A percentile compares a stretch with the other conserved stretches of the same genome.
These are phyloP conservation scores for Apiospora rasikravindrae DNA, from an alignment of 2,329 filamentous ascomycete species.

Conservation along the genomic window DNA sequence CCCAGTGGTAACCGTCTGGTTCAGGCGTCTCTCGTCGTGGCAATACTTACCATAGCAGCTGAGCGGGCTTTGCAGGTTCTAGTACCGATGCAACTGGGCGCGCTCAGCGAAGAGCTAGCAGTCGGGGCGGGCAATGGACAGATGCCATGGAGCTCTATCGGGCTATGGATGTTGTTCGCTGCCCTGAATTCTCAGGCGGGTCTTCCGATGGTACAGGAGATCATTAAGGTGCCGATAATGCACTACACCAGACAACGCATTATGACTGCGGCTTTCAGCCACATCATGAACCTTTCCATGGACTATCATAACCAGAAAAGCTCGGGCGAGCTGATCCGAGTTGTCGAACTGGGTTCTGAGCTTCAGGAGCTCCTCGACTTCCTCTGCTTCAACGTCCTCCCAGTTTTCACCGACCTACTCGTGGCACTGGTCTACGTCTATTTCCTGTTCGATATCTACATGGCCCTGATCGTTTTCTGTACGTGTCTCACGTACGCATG, in stretches of 20 bases:
- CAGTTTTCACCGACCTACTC: slow-evolving; percentile 65
- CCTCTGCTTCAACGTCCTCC: slow-evolving; percentile 63
- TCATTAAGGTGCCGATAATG: slow-evolving; percentile 51
- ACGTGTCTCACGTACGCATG: slow-evolving; percentile 52
- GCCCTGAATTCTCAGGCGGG: background rate
- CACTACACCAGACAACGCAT: slow-evolving; percentile 64
- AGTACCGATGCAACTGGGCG: slow-evolving; percentile 39
- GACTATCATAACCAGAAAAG: slow-evolving; percentile 72
- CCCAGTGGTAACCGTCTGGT: slow-evolving; percentile 39
- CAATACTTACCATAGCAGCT: slow-evolving; percentile 30
- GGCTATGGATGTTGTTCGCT: slow-evolving; percentile 18
- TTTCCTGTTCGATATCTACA: slow-evolving; percentile 66
- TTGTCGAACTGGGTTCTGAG: slow-evolving; percentile 66
- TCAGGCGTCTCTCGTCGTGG: slow-evolving; percentile 35
- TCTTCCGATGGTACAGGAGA: slow-evolving; percentile 8
- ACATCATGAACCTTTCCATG: slow-evolving; percentile 72
- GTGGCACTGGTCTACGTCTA: slow-evolving; percentile 67
- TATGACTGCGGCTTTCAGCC: slow-evolving; percentile 65
- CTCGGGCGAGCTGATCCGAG: slow-evolving; percentile 67
- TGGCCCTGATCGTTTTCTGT: slow-evolving; percentile 46
- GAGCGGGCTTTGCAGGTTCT: slow-evolving; percentile 38
- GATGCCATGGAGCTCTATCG: slow-evolving; percentile 22
- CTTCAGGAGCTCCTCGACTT: slow-evolving; percentile 65
- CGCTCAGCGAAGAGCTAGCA: slow-evolving; percentile 37
- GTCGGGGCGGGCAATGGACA: slow-evolving; percentile 26